A percentile compares a stretch with the other conserved stretches of the same genome.
Evolutionary conservation across 2,329 filamentous ascomycete genomes (phyloP).

Genomic region (Ampelomyces quisqualis): DNA sequence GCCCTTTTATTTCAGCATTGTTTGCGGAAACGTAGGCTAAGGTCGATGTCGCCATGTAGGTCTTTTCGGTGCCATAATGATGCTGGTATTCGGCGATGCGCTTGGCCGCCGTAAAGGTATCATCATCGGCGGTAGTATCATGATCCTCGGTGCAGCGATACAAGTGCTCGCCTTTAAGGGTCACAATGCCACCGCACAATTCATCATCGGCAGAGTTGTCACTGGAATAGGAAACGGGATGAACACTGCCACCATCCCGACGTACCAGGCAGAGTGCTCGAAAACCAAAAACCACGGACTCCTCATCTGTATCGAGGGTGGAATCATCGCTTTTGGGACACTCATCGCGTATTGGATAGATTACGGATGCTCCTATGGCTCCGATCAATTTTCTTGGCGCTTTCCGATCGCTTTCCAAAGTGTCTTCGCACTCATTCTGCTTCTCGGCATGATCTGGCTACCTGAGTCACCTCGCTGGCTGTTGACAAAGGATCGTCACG

Average conservation of each 20-base stretch:
- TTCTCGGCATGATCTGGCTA: slow-evolving; percentile 59
- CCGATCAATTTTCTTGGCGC: slow-evolving; percentile 46
- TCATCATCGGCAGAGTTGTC: slow-evolving; percentile 55
- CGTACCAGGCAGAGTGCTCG: slow-evolving; percentile 57
- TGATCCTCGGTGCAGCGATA: slow-evolving; percentile 49
- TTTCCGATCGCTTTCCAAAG: slow-evolving; percentile 58
- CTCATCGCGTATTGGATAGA: slow-evolving; percentile 54
- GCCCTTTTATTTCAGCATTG: not conserved
- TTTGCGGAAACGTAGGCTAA: not conserved
- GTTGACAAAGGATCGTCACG: slow-evolving; percentile 62
- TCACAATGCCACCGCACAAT: slow-evolving; percentile 48
- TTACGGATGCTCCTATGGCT: slow-evolving; percentile 39
- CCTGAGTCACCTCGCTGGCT: slow-evolving; percentile 69
- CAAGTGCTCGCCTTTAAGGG: slow-evolving; percentile 41
- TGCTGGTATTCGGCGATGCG: slow-evolving; percentile 43
- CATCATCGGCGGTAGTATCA: slow-evolving; percentile 45
- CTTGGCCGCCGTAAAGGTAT: slow-evolving; percentile 49
- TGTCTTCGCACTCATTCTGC: slow-evolving; percentile 52
- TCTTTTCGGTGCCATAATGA: slow-evolving; percentile 45
- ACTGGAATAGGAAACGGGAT: slow-evolving; percentile 59
- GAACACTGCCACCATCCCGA: slow-evolving; percentile 57
- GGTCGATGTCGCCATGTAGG: not conserved
- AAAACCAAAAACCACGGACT: slow-evolving; percentile 60
- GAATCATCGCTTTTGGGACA: slow-evolving; percentile 54
- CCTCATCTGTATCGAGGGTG: slow-evolving; percentile 61